Base-by-base conservation (phyloP, 768 basidiomycete genomes). In the Trametes coccinea region DNA sequence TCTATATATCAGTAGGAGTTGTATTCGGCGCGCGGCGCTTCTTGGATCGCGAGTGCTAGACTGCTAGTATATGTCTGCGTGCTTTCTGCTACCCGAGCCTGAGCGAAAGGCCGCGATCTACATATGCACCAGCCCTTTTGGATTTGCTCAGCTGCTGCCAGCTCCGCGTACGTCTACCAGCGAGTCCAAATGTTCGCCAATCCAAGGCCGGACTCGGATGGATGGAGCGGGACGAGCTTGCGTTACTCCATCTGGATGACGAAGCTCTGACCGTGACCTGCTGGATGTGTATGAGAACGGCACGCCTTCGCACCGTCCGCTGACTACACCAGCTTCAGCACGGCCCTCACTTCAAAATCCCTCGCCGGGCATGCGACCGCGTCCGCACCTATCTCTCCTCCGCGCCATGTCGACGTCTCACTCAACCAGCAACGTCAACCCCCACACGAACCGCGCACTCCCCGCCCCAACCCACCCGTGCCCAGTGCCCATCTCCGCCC, bases 401-500 rank as follows among this genome's bases (percentile, higher is more conserved):
- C 7, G 41, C 7, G 41, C 41, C 41, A 8, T 43, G 39, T 39
- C 39, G 9, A 43, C 14, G 13, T 14, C 47, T 3, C n/a, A 16
- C 47, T 9, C 29, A 48, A 9, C n/a, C 40, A 49, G 30, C 47
- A 41, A 3, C 22, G 8, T 3, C 47, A 14, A n/a, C 2, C 17
- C 39, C 37, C 13, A 0, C 56, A 10, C 10, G 9, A 37, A 39
- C 43, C 4, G 43, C 29, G 41, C 41, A 14, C 29, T 3, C 5
- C 34, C 34, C 53, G 30, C 53, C 5, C 53, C 4, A 10, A 9
- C 44, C 29, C 47, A 9, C 13, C 31, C 29, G 13, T 72, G 69
- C 64, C 69, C 22, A 22, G 22, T 71, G 44, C 69, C 83, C 13
- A 81, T 89, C 47, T 85, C 85, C 57, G 77, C 79, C 8, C 78